Conservation (phyloP, 2,329 filamentous ascomycete genomes). For the Leptographium procerum region DNA sequence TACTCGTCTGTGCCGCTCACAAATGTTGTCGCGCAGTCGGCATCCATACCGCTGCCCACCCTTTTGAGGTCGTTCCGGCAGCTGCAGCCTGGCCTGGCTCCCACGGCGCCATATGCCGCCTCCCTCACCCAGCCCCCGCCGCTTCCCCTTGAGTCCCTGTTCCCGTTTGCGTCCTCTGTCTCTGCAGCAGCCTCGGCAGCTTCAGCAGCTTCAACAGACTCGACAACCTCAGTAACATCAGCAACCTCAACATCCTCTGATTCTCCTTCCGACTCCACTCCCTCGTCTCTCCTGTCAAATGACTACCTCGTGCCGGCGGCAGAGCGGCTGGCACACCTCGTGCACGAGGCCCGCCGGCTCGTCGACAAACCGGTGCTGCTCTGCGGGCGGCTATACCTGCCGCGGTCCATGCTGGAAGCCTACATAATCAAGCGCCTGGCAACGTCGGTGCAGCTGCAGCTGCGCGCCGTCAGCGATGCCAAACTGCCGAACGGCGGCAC, state of each 20-base stretch:
- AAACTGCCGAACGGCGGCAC: conserved; percentile 65
- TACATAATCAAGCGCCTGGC: conserved; percentile 70
- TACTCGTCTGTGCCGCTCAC: conserved; percentile 77
- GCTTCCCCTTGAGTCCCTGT: neutral
- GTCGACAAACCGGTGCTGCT: conserved; percentile 35
- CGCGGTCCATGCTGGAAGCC: conserved; percentile 76
- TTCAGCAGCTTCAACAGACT: neutral
- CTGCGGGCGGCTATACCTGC: conserved; percentile 71
- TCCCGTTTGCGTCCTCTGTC: conserved; percentile 3
- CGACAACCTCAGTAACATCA: neutral
- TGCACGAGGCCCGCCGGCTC: conserved; percentile 13
- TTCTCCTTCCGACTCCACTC: neutral
- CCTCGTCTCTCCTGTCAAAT: neutral
- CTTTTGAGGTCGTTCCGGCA: conserved; percentile 77
- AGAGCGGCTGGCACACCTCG: conserved; percentile 7
- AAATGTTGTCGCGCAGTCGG: conserved; percentile 55
- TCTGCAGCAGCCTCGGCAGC: conserved; percentile 8
- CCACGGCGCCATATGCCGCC: conserved; percentile 8
- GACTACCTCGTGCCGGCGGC: conserved; percentile 7
- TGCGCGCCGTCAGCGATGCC: conserved; percentile 67
- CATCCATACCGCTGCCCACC: conserved; percentile 61
- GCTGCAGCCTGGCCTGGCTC: conserved; percentile 39
- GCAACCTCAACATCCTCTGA: neutral
- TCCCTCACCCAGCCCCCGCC: conserved; percentile 23
- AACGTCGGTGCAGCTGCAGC: conserved; percentile 64